Evolutionary conservation across 306 rosid genomes (phyloP).

Genomic region (Glycine soja): DNA sequence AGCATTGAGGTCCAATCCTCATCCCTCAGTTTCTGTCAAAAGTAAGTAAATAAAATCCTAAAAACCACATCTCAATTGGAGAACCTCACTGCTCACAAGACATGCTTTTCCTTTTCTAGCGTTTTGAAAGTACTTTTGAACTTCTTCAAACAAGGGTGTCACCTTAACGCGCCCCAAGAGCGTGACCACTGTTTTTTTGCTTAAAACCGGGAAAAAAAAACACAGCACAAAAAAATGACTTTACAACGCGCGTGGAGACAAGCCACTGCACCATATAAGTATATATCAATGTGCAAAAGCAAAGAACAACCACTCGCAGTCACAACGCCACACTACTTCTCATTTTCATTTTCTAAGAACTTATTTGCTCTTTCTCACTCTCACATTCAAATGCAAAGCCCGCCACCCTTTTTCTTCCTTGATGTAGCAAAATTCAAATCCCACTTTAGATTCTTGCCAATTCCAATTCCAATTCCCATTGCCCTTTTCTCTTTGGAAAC

Average conservation of each 20-base stretch:
- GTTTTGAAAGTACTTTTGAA: background rate
- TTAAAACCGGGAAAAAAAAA: slow-evolving; percentile 7
- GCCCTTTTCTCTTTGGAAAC: slow-evolving; percentile 27
- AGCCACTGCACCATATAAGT: slow-evolving; percentile 20
- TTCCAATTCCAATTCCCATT: background rate
- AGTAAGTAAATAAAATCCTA: background rate
- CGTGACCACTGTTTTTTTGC: slow-evolving; percentile 37
- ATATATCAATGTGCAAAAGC: too few species aligned
- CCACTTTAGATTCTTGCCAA: slow-evolving; percentile 40
- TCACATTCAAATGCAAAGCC: slow-evolving; percentile 82
- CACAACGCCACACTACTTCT: background rate
- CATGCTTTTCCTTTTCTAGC: slow-evolving; percentile 8
- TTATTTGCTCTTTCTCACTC: background rate
- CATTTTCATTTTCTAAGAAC: background rate
- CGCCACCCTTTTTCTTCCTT: slow-evolving; percentile 58
- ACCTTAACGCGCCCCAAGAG: slow-evolving; percentile 52
- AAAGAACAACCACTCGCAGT: too few species aligned
- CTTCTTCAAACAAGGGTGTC: background rate
- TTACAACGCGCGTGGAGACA: slow-evolving; percentile 65
- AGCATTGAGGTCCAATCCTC: background rate
- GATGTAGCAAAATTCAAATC: slow-evolving; percentile 58
- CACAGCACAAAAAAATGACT: slow-evolving; percentile 47
- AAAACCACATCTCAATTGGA: background rate
- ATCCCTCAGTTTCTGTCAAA: background rate
- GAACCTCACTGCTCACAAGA: background rate